Evolutionary conservation across 495 filamentous ascomycete genomes (phyloP).

Genomic region (Penicillium arizonense): DNA sequence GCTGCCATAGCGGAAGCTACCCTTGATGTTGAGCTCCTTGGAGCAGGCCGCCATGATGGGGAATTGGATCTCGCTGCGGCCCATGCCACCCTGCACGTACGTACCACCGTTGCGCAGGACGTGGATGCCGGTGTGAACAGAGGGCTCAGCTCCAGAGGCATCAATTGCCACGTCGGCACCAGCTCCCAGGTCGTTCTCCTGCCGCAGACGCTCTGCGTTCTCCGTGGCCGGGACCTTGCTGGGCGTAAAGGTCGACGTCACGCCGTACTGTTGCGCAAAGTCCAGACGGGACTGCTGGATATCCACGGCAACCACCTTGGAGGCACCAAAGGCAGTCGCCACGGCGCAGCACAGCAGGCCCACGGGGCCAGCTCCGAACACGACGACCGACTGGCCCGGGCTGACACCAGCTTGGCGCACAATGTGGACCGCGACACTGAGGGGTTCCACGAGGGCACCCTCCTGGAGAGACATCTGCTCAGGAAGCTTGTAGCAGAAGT

Average conservation of each 20-base stretch:
- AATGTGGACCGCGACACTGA: slow-evolving; percentile 56
- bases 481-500: slow-evolving; percentile 56
- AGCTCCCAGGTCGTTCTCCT: slow-evolving; percentile 41
- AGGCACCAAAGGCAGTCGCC: slow-evolving; percentile 51
- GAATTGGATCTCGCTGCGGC: slow-evolving; percentile 52
- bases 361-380: slow-evolving; percentile 56
- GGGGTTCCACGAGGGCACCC: slow-evolving; percentile 53
- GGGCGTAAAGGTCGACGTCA: slow-evolving; percentile 43
- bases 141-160: slow-evolving; percentile 54
- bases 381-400: slow-evolving; percentile 50
- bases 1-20: slow-evolving; percentile 53
- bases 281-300: slow-evolving; percentile 49
- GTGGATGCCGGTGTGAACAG: slow-evolving; percentile 53
- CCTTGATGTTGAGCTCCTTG: slow-evolving; percentile 52
- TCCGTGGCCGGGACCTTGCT: slow-evolving; percentile 31
- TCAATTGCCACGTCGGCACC: slow-evolving; percentile 59
- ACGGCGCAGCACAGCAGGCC: slow-evolving; percentile 55
- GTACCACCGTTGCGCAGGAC: slow-evolving; percentile 52
- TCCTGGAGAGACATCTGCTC: slow-evolving; percentile 45
- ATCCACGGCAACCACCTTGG: slow-evolving; percentile 53
- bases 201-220: slow-evolving; percentile 41
- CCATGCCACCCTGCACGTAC: slow-evolving; percentile 62
- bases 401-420: slow-evolving; percentile 43
- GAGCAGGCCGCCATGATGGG: slow-evolving; percentile 57
- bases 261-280: slow-evolving; percentile 51